Evolutionary conservation across 2,329 filamentous ascomycete species (phyloP).

Genomic region (Cryphonectria radicalis): DNA sequence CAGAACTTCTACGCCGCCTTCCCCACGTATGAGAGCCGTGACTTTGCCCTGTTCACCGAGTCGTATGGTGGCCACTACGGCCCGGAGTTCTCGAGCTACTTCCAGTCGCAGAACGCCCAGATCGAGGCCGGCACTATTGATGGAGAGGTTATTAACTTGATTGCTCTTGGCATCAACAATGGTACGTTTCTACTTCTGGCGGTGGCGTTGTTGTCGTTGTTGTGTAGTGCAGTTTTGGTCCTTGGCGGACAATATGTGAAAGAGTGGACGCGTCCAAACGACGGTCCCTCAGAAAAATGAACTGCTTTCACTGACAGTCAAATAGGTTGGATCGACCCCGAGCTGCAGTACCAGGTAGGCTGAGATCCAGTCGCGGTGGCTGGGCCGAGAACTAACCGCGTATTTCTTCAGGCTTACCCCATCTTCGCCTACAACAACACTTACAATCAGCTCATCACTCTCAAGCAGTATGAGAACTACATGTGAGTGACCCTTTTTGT

Average conservation of each 20-base stretch:
- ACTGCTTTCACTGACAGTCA: not conserved
- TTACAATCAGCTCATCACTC: conserved; percentile 36
- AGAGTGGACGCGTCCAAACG: not conserved
- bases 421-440: conserved; percentile 52
- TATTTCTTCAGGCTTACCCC: conserved; percentile 39
- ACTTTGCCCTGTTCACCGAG: conserved; percentile 59
- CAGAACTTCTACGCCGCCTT: conserved; percentile 68
- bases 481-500: not conserved
- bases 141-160: conserved; percentile 52
- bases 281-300: not conserved
- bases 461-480: conserved; percentile 24
- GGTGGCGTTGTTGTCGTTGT: not conserved
- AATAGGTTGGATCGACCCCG: conserved; percentile 57
- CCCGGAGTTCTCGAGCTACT: conserved; percentile 53
- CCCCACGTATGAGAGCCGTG: conserved; percentile 62
- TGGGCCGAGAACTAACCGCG: not conserved
- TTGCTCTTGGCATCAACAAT: conserved; percentile 46
- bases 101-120: conserved; percentile 59
- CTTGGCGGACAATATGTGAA: not conserved
- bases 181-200: not conserved
- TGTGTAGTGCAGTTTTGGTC: not conserved
- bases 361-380: not conserved
- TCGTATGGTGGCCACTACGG: conserved; percentile 64
- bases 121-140: conserved; percentile 49
- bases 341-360: conserved; percentile 44